Evolutionary conservation across 148 eudicot genomes (phyloP), one percentile per base, ranked within the genome.

Genomic region (Fagopyrum homotropicum): DNA sequence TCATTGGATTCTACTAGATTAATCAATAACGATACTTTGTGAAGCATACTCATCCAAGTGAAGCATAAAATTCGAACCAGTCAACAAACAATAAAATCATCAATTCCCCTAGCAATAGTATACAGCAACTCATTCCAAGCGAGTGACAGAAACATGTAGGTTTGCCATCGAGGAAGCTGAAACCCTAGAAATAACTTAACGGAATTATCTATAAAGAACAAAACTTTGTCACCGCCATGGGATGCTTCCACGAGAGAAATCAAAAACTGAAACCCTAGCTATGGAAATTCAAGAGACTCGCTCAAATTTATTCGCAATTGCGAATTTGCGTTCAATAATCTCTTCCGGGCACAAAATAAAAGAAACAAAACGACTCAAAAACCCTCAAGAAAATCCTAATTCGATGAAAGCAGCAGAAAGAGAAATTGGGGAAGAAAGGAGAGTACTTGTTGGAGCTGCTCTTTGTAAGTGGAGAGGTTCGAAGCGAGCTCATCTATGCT

Each of bases 401-500:
- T 75, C 6, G 43, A 29, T 43, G 1, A 17, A 63, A 29, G 15
- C 9, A 10, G 40, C 43, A 30, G 30, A 16, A 45, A 64, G 46
- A 1, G 2, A 2, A 72, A 55, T 6, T 4, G 8, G 19, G 73
- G 61, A 40, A 77, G 4, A n/a, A 14, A 14, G 57, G 22, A 47
- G 4, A 4, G 47, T 78, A 91, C 98, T 80, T 93, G 95, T 71
- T 88, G 90, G 75, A 93, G 98, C 76, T 93, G 98, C 11, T 89
- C 88, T 76, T 81, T 85, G 83, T 93, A 93, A 74, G 95, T 91
- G 69, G 95, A 87, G 73, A 93, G 91, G 80, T 86, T 91, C 12
- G 93, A 87, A 68, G 91, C 86, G 69, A 91, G 89, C 79, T 93
- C 98, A 73, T 83, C 85, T 14, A 91, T 85, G 84, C 89, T 91